Evolutionary conservation across 2,329 filamentous ascomycete species (phyloP).

Genomic region (Cercospora citrullina): DNA sequence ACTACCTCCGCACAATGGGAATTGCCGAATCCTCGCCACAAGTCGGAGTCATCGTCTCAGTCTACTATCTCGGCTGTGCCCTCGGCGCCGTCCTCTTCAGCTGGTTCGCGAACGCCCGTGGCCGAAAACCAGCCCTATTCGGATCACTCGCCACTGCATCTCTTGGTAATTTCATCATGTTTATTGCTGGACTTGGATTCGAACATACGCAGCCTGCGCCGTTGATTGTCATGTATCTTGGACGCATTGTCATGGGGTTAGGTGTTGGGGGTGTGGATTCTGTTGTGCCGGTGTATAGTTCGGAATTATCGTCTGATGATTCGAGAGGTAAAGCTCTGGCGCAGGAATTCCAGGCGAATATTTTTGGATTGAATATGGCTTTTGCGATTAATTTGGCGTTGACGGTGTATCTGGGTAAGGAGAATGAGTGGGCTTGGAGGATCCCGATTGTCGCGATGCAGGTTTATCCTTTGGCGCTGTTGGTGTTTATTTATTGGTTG

Average conservation of each 20-base stretch:
- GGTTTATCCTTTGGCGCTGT: constrained; percentile 56
- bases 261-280: constrained; percentile 62
- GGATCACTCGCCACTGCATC: constrained; percentile 55
- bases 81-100: constrained; percentile 59
- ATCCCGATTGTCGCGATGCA: constrained; percentile 63
- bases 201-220: constrained; percentile 35
- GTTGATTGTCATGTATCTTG: constrained; percentile 53
- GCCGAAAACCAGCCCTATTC: constrained; percentile 58
- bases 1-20: constrained; percentile 60
- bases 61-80: constrained; percentile 64
- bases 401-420: constrained; percentile 56
- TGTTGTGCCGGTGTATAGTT: constrained; percentile 61
- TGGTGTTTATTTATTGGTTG: constrained; percentile 54
- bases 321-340: constrained; percentile 59
- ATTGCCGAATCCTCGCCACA: constrained; percentile 46
- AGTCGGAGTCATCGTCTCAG: constrained; percentile 60
- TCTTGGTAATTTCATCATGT: constrained; percentile 62
- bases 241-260: constrained; percentile 56
- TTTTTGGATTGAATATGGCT: constrained; percentile 62
- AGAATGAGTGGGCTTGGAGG: constrained; percentile 62
- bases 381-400: constrained; percentile 60
- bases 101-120: constrained; percentile 55
- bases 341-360: constrained; percentile 65
- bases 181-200: constrained; percentile 55
- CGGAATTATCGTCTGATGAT: constrained; percentile 58